Conservation (phyloP, 2,329 filamentous ascomycete genomes). For the Botrytis pseudocinerea region DNA sequence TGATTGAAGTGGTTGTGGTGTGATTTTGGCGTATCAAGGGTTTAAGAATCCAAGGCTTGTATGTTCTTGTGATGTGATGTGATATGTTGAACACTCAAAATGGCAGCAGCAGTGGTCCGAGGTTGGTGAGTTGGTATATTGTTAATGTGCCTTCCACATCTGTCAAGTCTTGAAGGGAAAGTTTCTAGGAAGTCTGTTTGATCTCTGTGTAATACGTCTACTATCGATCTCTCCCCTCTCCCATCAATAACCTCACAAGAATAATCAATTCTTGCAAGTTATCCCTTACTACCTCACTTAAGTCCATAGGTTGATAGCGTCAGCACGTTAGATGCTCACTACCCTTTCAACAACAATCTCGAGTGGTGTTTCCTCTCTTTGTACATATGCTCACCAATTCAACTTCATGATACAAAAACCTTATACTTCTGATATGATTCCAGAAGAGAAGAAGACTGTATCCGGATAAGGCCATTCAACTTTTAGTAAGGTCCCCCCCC, state of each 20-base stretch:
- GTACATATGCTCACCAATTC: not conserved
- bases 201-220: not conserved
- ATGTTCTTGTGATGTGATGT: not conserved
- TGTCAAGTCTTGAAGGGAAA: not conserved
- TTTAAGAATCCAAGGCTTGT: not conserved
- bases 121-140: not conserved
- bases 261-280: not conserved
- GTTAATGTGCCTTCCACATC: slow-evolving; percentile 2
- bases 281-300: not conserved
- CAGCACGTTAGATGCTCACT: not conserved
- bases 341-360: not conserved
- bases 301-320: not conserved
- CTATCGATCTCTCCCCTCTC: not conserved
- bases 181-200: not conserved
- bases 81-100: not conserved
- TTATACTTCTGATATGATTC: not conserved
- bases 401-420: not conserved
- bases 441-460: not conserved
- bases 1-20: not conserved
- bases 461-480: not conserved
- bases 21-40: not conserved
- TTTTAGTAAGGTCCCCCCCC: not conserved
- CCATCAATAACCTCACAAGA: not conserved
- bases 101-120: not conserved
- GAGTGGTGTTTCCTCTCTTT: not conserved